A percentile compares a stretch with the other conserved stretches of the same genome.
phyloP scores from a whole-genome alignment of 1,139 yeast species.

The Saccharomyces pastorianus region DNA sequence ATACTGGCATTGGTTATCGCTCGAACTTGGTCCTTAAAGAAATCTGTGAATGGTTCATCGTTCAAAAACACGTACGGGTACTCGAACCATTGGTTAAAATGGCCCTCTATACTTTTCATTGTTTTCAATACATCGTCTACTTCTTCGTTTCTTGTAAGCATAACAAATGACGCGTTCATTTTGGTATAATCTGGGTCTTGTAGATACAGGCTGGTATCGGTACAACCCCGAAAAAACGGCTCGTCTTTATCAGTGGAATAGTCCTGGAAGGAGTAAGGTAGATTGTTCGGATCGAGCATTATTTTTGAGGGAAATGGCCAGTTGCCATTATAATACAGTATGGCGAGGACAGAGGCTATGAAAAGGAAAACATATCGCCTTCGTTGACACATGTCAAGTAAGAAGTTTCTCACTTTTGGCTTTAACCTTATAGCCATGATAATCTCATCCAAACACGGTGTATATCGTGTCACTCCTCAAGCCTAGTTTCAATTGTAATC shows the following conservation, averaged over 20 bases:
- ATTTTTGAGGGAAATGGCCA: not conserved
- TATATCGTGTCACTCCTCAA: no score
- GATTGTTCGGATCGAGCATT: not conserved
- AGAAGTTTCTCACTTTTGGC: not conserved
- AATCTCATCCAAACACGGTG: not conserved
- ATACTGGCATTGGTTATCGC: constrained; percentile 6
- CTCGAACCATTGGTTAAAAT: constrained; percentile 78
- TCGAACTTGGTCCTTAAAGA: constrained; percentile 48
- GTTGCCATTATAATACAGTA: not conserved
- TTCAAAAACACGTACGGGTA: constrained; percentile 85
- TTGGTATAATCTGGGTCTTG: constrained; percentile 28
- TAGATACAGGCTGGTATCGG: constrained; percentile 31
- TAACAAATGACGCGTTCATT: constrained; percentile 72
- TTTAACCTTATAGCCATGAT: not conserved
- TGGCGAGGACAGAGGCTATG: not conserved
- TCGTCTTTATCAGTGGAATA: constrained; percentile 16
- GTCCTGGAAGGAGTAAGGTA: constrained; percentile 12
- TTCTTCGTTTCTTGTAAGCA: constrained; percentile 70
- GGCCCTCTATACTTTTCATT: constrained; percentile 66
- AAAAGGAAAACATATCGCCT: not conserved
- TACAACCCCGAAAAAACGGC: constrained; percentile 45
- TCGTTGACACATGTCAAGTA: not conserved
- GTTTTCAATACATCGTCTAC: constrained; percentile 58
- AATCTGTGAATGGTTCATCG: constrained; percentile 59
- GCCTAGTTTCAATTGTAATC: not conserved